These are phyloP conservation scores for Lanmaoa pseudosensibilis DNA, from an alignment of 768 basidiomycete genomes.

Conservation along the genomic window DNA sequence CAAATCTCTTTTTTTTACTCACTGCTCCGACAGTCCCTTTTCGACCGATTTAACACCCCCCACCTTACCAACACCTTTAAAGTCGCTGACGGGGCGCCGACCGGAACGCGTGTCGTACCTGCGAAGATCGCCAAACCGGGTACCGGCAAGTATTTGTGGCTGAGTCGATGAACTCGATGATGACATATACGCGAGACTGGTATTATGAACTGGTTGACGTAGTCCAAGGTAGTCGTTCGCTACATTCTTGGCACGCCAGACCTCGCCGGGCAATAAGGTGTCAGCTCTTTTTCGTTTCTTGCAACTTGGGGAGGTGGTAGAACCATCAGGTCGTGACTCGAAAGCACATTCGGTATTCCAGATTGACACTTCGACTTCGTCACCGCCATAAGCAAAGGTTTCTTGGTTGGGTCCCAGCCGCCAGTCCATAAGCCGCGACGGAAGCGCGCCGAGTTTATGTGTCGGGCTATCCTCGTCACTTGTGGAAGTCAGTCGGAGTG, in stretches of 20 bases:
- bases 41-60: constrained; percentile 63
- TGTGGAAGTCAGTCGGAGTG: constrained; percentile 51
- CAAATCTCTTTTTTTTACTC: constrained; percentile 25
- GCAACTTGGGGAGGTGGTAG: constrained; percentile 14
- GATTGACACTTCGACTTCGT: constrained; percentile 81
- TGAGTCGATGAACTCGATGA: constrained; percentile 34
- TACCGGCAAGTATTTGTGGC: constrained; percentile 67
- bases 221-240: constrained; percentile 75
- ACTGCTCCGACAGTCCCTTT: constrained; percentile 66
- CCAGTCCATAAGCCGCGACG: constrained; percentile 71
- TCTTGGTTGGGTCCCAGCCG: constrained; percentile 49
- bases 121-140: constrained; percentile 69
- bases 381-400: constrained; percentile 78
- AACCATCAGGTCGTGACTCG: constrained; percentile 21
- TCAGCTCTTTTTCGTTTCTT: constrained; percentile 61
- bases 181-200: constrained; percentile 60
- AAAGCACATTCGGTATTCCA: constrained; percentile 73
- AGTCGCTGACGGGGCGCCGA: constrained; percentile 66
- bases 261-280: constrained; percentile 64
- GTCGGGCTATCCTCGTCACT: constrained; percentile 23
- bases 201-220: constrained; percentile 77
- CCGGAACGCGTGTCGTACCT: constrained; percentile 75
- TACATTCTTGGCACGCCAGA: constrained; percentile 86
- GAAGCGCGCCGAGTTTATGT: constrained; percentile 47
- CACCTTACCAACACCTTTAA: constrained; percentile 56